Evolutionary conservation across 2,329 filamentous ascomycete species (phyloP).

Genomic region (Xylaria digitata): DNA sequence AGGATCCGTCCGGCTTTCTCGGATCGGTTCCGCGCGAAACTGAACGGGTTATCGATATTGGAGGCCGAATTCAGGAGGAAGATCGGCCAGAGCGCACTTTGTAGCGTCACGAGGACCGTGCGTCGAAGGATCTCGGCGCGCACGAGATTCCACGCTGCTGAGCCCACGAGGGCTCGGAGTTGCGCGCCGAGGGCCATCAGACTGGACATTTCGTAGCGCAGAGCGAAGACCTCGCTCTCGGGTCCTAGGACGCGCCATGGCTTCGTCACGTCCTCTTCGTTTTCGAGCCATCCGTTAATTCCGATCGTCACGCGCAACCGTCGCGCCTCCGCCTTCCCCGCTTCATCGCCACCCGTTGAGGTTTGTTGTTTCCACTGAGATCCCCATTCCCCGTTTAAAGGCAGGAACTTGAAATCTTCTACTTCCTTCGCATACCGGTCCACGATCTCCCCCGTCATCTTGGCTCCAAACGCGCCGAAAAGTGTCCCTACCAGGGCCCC

Average conservation of each 20-base stretch:
- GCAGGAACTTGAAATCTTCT: conserved; percentile 83
- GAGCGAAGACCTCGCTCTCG: conserved; percentile 82
- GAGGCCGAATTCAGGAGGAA: conserved; percentile 73
- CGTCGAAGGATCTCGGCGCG: conserved; percentile 79
- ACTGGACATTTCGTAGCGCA: conserved; percentile 84
- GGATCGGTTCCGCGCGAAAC: conserved; percentile 77
- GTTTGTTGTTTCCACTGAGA: conserved; percentile 38
- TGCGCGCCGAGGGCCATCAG: conserved; percentile 80
- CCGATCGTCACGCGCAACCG: conserved; percentile 84
- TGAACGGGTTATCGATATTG: conserved; percentile 84
- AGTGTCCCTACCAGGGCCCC: conserved; percentile 85
- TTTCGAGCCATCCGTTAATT: conserved; percentile 85
- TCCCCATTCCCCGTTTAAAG: conserved; percentile 66
- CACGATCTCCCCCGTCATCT: conserved; percentile 83
- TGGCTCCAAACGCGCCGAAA: conserved; percentile 89
- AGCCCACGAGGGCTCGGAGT: conserved; percentile 76
- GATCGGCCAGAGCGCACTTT: conserved; percentile 77
- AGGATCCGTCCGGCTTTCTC: conserved; percentile 83
- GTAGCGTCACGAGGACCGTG: conserved; percentile 75
- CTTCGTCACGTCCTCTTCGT: conserved; percentile 77
- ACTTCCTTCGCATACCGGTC: conserved; percentile 89
- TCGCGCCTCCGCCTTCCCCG: conserved; percentile 50
- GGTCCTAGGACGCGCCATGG: conserved; percentile 82
- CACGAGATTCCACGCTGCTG: conserved; percentile 78
- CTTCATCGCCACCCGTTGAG: conserved; percentile 2